Base-by-base conservation (phyloP, 179 eudicot genomes). In the Patellifolia procumbens region DNA sequence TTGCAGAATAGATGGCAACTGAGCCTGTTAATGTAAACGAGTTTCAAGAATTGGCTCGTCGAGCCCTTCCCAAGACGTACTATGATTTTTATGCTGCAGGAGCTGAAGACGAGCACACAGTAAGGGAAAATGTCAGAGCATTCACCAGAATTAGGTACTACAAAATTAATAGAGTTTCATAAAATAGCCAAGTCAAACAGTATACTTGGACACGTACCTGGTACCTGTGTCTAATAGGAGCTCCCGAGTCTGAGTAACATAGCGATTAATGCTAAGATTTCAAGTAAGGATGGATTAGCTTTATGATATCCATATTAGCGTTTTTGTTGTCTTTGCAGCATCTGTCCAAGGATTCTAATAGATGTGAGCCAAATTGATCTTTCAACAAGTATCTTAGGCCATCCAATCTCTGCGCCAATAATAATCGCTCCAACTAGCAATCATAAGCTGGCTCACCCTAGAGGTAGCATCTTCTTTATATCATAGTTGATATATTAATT, bases 51-150 rank as follows among this genome's bases (percentile, higher is more conserved):
- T 77, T 93, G 76, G 97, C 98, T 64, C 87, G 81, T 58, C 80
- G 63, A 80, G 86, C 83, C 70, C 92, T 93, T 78, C 97, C 98
- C 6, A 91, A 93, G 81, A 87, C 89, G 97, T 90, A 82, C 82
- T 93, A 88, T 72, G 97, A 93, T 77, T 91, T 72, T 68, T 90
- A 73, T 75, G 79, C 82, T 29, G 97, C 92, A 22, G 97, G 89
- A 79, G 94, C 98, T 70, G 97, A 93, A 81, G 98, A 93, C 74
- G 86, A 90, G 69, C 81, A 91, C 80, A 93, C 95, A 3, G 83
- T 90, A 32, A 80, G 77, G 77, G 91, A 91, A 74, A 91, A 91
- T 76, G 69, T 80, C 43, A 82, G 83, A 82, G 90, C 91, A 39
- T 92, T 86, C 82, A 83, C 78, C 24, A 84, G 87, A 79, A 88